Evolutionary conservation across 2,329 filamentous ascomycete species (phyloP).

Genomic region (Cryphonectria carpinicola): DNA sequence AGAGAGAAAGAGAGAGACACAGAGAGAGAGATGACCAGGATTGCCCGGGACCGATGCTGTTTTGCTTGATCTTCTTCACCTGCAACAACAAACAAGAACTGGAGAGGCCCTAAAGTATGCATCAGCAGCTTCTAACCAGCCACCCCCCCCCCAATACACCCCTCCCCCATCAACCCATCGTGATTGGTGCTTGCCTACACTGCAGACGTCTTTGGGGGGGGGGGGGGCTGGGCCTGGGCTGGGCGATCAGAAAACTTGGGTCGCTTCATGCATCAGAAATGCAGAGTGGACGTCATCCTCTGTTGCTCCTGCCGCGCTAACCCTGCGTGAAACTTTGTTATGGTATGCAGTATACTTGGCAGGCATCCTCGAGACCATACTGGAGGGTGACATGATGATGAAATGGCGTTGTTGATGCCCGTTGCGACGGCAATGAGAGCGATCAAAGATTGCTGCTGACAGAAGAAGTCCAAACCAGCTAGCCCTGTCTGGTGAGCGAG

Average conservation of each 20-base stretch:
- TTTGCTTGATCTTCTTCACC: neutral
- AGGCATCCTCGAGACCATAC: neutral
- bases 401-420: neutral
- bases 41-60: neutral
- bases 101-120: neutral
- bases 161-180: neutral
- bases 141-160: neutral
- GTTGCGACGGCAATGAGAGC: neutral
- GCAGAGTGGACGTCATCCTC: constrained; percentile 13
- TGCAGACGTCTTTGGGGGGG: constrained; percentile 5
- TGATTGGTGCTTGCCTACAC: neutral
- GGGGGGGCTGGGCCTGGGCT: neutral
- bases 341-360: neutral
- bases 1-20: neutral
- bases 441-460: neutral
- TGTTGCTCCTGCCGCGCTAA: neutral
- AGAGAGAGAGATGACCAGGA: neutral
- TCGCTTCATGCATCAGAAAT: constrained; percentile 20
- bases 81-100: neutral
- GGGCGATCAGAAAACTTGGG: constrained; percentile 9
- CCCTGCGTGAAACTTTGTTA: neutral
- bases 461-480: too few species aligned
- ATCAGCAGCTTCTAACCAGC: neutral
- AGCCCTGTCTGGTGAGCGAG: neutral
- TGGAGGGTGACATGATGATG: neutral